Evolutionary conservation across 2,329 filamentous ascomycete species (phyloP).

Genomic region (Penicillium sp.): DNA sequence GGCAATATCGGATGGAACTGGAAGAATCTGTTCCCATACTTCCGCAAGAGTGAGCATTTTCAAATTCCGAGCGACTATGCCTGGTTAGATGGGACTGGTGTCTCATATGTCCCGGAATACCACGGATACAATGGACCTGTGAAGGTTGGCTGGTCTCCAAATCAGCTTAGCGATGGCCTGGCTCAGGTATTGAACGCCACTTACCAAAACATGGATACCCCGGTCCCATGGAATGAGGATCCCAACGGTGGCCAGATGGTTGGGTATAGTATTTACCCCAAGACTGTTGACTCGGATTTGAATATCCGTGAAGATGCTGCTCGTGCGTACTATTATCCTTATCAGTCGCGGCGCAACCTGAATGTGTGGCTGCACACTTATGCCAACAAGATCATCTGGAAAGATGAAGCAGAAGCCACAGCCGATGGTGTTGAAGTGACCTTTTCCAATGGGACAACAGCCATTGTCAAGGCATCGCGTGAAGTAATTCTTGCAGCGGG

Average conservation of each 20-base stretch:
- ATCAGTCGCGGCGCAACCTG: slow-evolving; percentile 39
- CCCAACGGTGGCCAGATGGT: slow-evolving; percentile 41
- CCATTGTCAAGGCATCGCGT: slow-evolving; percentile 29
- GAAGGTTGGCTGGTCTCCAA: slow-evolving; percentile 22
- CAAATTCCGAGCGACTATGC: slow-evolving; percentile 16
- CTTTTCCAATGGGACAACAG: slow-evolving; percentile 18
- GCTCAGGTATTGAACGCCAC: slow-evolving; percentile 15
- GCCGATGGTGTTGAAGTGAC: slow-evolving; percentile 30
- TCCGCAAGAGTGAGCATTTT: slow-evolving; percentile 26
- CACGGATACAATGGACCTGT: slow-evolving; percentile 28
- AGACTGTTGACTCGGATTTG: slow-evolving; percentile 37
- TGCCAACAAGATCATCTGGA: slow-evolving; percentile 39
- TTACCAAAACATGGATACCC: slow-evolving; percentile 28
- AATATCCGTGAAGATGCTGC: slow-evolving; percentile 45
- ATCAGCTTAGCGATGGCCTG: slow-evolving; percentile 18
- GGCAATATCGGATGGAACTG: slow-evolving; percentile 31
- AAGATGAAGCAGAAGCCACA: slow-evolving; percentile 8
- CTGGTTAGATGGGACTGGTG: slow-evolving; percentile 19
- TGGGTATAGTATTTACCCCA: slow-evolving; percentile 42
- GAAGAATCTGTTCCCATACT: slow-evolving; percentile 28
- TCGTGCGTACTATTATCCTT: slow-evolving; percentile 45
- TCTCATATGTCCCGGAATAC: slow-evolving; percentile 19
- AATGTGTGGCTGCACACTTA: slow-evolving; percentile 40
- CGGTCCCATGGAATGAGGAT: slow-evolving; percentile 39
- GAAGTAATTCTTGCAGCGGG: slow-evolving; percentile 59